phyloP scores from a whole-genome alignment of 805 yeast genomes.

The Hanseniaspora osmophila region DNA sequence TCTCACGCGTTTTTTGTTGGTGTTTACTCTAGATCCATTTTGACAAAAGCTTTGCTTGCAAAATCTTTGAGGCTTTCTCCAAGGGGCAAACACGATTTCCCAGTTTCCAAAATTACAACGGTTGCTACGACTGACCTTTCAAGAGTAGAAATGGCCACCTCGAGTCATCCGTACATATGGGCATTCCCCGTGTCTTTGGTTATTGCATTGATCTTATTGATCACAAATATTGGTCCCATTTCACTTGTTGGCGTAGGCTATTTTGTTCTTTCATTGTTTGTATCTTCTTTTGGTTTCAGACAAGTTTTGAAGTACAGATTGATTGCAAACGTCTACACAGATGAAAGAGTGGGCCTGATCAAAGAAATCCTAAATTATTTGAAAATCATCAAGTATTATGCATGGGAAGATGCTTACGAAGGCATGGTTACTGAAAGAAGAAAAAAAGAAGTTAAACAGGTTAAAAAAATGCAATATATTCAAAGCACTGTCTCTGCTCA shows the following conservation, averaged over 20 bases:
- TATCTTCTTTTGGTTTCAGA: slow-evolving; percentile 34
- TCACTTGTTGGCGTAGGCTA: slow-evolving; percentile 60
- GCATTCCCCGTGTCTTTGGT: slow-evolving; percentile 51
- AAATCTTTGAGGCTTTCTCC: slow-evolving; percentile 53
- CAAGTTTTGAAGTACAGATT: slow-evolving; percentile 41
- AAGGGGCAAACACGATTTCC: slow-evolving; percentile 41
- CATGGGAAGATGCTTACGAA: slow-evolving; percentile 80
- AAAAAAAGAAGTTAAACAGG: slow-evolving; percentile 41
- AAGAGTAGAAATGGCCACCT: slow-evolving; percentile 65
- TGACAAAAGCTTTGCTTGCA: slow-evolving; percentile 55
- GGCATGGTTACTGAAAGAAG: slow-evolving; percentile 42
- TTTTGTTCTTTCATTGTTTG: slow-evolving; percentile 25
- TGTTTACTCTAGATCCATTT: slow-evolving; percentile 52
- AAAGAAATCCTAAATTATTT: slow-evolving; percentile 68
- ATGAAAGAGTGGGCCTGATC: slow-evolving; percentile 57
- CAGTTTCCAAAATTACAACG: slow-evolving; percentile 61
- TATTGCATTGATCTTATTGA: slow-evolving; percentile 48
- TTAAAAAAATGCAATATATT: slow-evolving; percentile 49
- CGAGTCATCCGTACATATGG: slow-evolving; percentile 49
- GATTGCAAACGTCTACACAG: slow-evolving; percentile 52
- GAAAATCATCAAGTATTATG: slow-evolving; percentile 74
- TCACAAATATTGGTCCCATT: slow-evolving; percentile 56
- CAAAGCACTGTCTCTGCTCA: slow-evolving; percentile 36
- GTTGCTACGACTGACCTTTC: slow-evolving; percentile 71
- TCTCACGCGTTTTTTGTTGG: slow-evolving; percentile 51